phyloP scores from a whole-genome alignment of 768 basidiomycete genomes.

The Termitomyces sp. region DNA sequence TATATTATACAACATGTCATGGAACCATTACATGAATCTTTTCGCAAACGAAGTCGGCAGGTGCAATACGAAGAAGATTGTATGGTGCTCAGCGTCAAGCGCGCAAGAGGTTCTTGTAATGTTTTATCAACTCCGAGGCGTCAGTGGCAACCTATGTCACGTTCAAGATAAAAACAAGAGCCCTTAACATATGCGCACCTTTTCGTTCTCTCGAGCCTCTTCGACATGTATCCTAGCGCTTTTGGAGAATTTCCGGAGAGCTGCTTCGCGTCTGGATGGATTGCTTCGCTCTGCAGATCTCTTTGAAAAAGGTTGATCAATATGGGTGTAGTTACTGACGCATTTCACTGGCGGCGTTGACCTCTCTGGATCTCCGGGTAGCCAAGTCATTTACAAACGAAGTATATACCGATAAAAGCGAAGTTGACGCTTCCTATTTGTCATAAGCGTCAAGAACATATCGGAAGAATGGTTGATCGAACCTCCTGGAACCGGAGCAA shows the following conservation, averaged over 20 bases:
- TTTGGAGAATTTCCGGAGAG: constrained; percentile 24
- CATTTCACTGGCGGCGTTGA: constrained; percentile 33
- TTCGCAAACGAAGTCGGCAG: neutral
- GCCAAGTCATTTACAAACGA: constrained; percentile 28
- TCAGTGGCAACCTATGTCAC: constrained; percentile 26
- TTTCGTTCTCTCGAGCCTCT: constrained; percentile 29
- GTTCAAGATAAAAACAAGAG: neutral
- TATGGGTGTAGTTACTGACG: constrained; percentile 20
- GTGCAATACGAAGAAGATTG: neutral
- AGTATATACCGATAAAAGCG: constrained; percentile 22
- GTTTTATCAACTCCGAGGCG: constrained; percentile 28
- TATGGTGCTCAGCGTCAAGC: constrained; percentile 3
- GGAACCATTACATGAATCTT: neutral
- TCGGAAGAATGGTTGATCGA: neutral
- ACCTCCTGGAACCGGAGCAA: constrained; percentile 24
- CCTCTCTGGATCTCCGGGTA: constrained; percentile 24
- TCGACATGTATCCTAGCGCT: constrained; percentile 30
- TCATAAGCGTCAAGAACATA: constrained; percentile 1
- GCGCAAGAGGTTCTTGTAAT: constrained; percentile 27
- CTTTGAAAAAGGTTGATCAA: neutral
- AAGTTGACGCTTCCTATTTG: constrained; percentile 17
- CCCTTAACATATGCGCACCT: constrained; percentile 20
- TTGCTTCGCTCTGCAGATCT: constrained; percentile 23
- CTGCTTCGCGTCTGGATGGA: constrained; percentile 21
- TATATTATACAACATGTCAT: constrained; percentile 5